Percentiles rank a stretch among this genome's conserved stretches.
Conservation (phyloP, 225 moss, liverwort and hornwort genomes). For the Ulota crispa region DNA sequence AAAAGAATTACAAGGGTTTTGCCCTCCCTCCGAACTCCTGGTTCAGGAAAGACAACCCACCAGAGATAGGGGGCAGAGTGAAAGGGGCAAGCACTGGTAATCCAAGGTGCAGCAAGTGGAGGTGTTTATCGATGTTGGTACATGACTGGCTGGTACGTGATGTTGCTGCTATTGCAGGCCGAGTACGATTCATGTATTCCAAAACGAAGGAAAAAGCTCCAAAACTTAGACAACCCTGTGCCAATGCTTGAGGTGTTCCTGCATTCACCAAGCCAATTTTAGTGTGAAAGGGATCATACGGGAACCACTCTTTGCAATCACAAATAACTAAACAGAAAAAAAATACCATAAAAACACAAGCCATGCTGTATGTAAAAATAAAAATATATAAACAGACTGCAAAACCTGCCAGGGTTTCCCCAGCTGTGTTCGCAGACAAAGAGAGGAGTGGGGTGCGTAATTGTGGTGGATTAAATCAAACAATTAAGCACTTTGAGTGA, state of each 20-base stretch:
- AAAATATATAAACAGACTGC: too few species aligned
- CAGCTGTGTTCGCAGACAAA: too few species aligned
- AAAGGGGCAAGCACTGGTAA: conserved; percentile 86
- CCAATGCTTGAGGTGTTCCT: conserved; percentile 88
- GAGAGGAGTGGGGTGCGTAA: too few species aligned
- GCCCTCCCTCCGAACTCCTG: conserved; percentile 22
- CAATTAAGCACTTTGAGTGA: too few species aligned
- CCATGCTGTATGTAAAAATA: too few species aligned
- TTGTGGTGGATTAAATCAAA: too few species aligned
- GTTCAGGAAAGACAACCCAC: conserved; percentile 38
- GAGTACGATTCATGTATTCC: conserved; percentile 77
- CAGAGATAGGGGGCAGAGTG: conserved; percentile 65
- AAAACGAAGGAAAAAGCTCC: conserved; percentile 84
- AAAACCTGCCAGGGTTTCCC: too few species aligned
- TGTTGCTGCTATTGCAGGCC: conserved; percentile 60
- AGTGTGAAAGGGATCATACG: neutral
- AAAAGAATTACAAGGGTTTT: conserved; percentile 42
- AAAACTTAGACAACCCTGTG: conserved; percentile 92
- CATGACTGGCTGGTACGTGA: conserved; percentile 29
- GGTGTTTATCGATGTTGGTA: conserved; percentile 36
- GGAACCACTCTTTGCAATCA: neutral
- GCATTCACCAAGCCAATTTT: neutral
- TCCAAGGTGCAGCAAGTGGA: conserved; percentile 38
- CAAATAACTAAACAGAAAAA: neutral
- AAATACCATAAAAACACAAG: too few species aligned